Conservation (phyloP, 768 basidiomycete species). For the Asterophora parasitica region DNA sequence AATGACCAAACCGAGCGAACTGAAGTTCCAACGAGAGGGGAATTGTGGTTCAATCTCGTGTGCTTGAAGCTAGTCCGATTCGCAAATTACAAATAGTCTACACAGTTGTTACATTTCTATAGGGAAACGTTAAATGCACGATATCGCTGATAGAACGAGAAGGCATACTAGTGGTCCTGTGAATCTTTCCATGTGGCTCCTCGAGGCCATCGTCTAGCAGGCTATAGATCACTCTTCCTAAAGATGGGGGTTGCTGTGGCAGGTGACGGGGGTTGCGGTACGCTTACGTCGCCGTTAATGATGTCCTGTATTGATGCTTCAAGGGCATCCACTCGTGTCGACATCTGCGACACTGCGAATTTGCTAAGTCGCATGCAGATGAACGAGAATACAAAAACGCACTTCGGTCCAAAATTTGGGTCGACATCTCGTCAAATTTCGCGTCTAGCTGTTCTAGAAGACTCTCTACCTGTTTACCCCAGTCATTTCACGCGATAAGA, state of each 20-base stretch:
- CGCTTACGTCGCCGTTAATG: conserved; percentile 68
- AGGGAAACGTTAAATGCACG: background rate
- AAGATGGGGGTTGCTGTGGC: conserved; percentile 30
- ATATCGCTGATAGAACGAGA: background rate
- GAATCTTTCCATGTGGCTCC: background rate
- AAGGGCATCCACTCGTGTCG: conserved; percentile 81
- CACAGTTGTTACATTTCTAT: conserved; percentile 8
- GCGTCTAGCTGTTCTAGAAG: conserved; percentile 83
- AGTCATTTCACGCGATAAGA: background rate
- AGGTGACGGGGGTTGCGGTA: conserved; percentile 61
- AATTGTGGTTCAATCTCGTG: too few species aligned
- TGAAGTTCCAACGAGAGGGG: too few species aligned
- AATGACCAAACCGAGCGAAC: too few species aligned
- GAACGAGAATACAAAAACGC: conserved; percentile 25
- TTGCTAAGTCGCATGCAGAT: conserved; percentile 10
- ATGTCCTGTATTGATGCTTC: conserved; percentile 91
- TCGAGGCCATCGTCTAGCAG: conserved; percentile 13
- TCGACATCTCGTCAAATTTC: conserved; percentile 92
- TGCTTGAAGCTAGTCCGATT: too few species aligned
- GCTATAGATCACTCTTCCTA: conserved; percentile 40
- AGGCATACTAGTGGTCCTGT: background rate
- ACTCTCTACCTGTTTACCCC: conserved; percentile 69
- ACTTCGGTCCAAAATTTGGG: conserved; percentile 84
- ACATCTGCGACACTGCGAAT: conserved; percentile 84
- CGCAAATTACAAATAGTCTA: conserved; percentile 1